Evolutionary conservation across 2,329 filamentous ascomycete species (phyloP), one percentile per base, ranked within the genome.

Genomic region (Fusarium miscanthi): DNA sequence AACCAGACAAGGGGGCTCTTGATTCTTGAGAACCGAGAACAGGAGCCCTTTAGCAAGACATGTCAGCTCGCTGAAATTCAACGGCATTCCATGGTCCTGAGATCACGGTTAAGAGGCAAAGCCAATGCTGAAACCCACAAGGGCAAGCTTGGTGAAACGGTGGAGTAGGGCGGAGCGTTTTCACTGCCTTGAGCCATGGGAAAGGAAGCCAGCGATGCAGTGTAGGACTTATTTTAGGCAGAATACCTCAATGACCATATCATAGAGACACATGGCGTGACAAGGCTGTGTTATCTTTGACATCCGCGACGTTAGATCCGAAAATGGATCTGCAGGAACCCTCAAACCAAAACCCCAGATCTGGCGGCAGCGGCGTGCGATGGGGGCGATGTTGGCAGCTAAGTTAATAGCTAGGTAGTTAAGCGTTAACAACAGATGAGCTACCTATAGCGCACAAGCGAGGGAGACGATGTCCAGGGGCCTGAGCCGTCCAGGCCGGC

Each of bases 291-390:
- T 51, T 61, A 46, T 70, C 43, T 59, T 41, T 51, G 38, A 25
- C n/a, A 38, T 25, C 38, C 41, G 46, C 38, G 25, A 67, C 56
- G 70, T 65, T 75, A 64, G 70, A 75, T 69, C 72, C 66, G 66
- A 73, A 51, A 38, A 40, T 49, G 59, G 63, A 71, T 75, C 73
- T 76, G 74, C 74, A 76, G 74, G 74, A 76, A 76, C 74, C 70
- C 71, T 72, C 69, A 41, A 52, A 46, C 48, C 64, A 60, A 72
- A 72, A 72, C 69, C 69, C 69, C 70, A 76, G 74, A 76, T 76
- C 74, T 75, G 61, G 59, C 63, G 68, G 63, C 68, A 59, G 57
- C 71, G 56, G 66, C 51, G 65, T 58, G n/a, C 51, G 45, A 62
- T 56, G 51, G 61, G 52, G 51, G 43, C 33, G 30, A 60, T 37